These are phyloP conservation scores for Hypsizygus marmoreus DNA, from an alignment of 768 basidiomycete species.

Conservation along the genomic window DNA sequence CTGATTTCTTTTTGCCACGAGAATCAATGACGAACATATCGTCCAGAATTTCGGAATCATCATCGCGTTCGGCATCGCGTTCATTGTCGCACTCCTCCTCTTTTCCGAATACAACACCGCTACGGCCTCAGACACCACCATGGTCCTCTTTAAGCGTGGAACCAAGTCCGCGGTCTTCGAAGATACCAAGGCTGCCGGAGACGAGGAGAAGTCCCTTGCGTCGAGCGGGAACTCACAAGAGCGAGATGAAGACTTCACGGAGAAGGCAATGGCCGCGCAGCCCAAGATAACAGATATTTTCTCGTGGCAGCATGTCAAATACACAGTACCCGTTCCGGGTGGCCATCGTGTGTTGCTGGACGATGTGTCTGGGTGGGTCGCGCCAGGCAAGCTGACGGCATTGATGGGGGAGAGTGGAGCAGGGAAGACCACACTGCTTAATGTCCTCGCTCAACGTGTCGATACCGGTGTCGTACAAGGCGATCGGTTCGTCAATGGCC, in stretches of 20 bases:
- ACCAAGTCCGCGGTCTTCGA: conserved; percentile 33
- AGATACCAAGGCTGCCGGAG: conserved; percentile 32
- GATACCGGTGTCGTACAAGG: conserved; percentile 51
- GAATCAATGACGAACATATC: too few relatives aligned
- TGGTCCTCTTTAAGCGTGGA: conserved; percentile 70
- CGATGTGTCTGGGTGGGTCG: conserved; percentile 77
- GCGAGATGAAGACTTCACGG: conserved; percentile 23
- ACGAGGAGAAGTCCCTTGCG: conserved; percentile 35
- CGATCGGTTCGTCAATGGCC: conserved; percentile 57
- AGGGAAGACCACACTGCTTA: conserved; percentile 61
- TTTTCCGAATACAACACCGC: conserved; percentile 58
- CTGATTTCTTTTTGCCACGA: background rate
- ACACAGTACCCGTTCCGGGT: conserved; percentile 58
- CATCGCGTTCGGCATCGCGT: conserved; percentile 62
- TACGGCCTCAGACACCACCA: conserved; percentile 34
- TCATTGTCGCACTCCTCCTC: conserved; percentile 55
- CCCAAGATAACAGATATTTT: conserved; percentile 62
- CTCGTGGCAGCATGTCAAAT: conserved; percentile 76
- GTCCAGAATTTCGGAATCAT: conserved; percentile 78
- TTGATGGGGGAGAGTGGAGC: conserved; percentile 66
- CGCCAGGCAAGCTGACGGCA: conserved; percentile 79
- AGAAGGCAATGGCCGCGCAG: conserved; percentile 39
- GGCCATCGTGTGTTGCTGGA: conserved; percentile 58
- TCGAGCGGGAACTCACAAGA: conserved; percentile 15
- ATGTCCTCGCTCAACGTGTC: conserved; percentile 55